Evolutionary conservation across 805 yeast species (phyloP), one percentile per base, ranked within the genome.

Genomic region (Metschnikowia baotianmanensis): DNA sequence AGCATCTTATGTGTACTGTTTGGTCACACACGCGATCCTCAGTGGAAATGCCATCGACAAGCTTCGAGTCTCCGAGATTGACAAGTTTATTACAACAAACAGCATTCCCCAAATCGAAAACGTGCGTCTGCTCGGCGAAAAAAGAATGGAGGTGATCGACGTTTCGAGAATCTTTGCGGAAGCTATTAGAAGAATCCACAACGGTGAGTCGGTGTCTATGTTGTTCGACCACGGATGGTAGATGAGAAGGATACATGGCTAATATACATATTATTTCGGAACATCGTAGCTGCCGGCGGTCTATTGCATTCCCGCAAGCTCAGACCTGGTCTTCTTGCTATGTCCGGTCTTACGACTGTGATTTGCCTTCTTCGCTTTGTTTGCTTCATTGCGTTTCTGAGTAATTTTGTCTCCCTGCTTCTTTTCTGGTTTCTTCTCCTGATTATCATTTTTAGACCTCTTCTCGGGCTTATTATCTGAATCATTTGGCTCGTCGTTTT

Each of bases 191-290:
- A 76, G 99, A 62, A 91, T 93, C 36, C 96, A 93, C 63, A 93
- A 93, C 53, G 99, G 99, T 51, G 99, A 93, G 69, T 81, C 91
- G 12, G 96, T 93, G 13, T 83, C 95, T 15, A 84, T 88, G 86
- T 71, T 93, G 46, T 93, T 90, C 65, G 96, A 89, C 55, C 90
- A 86, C 52, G 95, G 80, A 2, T 75, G 80, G 79, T 77, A 49
- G 46, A 16, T 20, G 6, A 18, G 24, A 11, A 8, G 8, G 2
- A 5, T 21, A 11, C 8, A 31, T 31, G n/a, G 11, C 31, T 10
- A 20, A 8, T 22, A 26, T 24, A 3, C n/a, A 29, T 13, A n/a
- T 23, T n/a, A n/a, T n/a, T n/a, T n/a, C n/a, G 17, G 12, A n/a
- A 20, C 18, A 12, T 13, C 11, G 10, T 10, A 21, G 18, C 17